Conservation (phyloP, 2,329 filamentous ascomycete genomes). For the Plectosphaerella sp. region DNA sequence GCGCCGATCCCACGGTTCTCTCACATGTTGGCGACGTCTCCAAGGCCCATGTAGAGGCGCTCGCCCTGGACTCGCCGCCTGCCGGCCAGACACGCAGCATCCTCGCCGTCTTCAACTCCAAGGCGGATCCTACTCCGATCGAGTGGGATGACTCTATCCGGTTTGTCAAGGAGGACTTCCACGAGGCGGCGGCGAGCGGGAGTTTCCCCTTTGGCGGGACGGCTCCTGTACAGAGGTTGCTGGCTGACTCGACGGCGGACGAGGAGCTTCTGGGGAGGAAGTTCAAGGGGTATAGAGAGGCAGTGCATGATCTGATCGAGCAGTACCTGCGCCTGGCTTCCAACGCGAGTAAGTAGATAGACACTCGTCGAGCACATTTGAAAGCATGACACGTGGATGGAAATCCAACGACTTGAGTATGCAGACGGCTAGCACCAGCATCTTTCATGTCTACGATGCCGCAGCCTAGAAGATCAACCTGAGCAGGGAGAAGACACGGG, state of each 20-base stretch:
- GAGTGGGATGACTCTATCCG: neutral
- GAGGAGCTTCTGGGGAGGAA: neutral
- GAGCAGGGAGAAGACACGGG: too few species aligned
- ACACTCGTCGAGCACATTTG: too few species aligned
- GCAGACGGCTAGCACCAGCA: too few species aligned
- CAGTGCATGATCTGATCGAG: neutral
- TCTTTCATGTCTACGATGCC: too few species aligned
- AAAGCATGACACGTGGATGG: too few species aligned
- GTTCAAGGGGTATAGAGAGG: neutral
- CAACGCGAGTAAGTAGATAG: neutral
- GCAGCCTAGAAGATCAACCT: too few species aligned
- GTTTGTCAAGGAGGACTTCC: neutral
- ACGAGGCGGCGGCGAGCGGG: neutral
- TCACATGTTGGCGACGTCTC: neutral
- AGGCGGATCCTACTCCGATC: neutral
- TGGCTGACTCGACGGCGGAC: neutral
- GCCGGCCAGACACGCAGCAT: neutral
- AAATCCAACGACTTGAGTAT: too few species aligned
- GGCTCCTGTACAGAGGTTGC: neutral
- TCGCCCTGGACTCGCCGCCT: neutral
- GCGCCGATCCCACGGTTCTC: neutral
- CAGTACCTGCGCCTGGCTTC: neutral
- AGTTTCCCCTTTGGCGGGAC: neutral
- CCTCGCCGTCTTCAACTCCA: neutral
- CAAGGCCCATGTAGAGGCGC: neutral